phyloP scores from a whole-genome alignment of 1,139 yeast species.

The Blastobotrys proliferans region DNA sequence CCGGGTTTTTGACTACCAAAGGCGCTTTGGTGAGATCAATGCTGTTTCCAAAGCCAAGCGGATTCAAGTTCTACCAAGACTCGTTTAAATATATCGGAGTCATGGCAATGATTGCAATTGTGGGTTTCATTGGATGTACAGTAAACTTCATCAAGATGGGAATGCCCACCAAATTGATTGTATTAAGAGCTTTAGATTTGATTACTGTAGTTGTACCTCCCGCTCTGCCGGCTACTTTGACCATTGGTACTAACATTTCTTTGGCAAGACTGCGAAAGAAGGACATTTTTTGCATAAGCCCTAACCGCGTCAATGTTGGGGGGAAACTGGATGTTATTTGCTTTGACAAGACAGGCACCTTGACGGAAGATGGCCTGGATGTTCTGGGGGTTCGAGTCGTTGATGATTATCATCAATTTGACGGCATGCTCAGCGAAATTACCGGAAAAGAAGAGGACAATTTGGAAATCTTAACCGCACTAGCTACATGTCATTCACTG shows the following conservation, averaged over 20 bases:
- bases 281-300: constrained; percentile 83
- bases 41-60: constrained; percentile 93
- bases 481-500: constrained; percentile 87
- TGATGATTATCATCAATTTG: constrained; percentile 41
- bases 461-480: constrained; percentile 35
- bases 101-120: constrained; percentile 78
- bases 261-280: constrained; percentile 64
- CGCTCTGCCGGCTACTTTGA: constrained; percentile 93
- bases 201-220: constrained; percentile 98
- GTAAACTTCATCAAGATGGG: constrained; percentile 77
- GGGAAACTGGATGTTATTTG: constrained; percentile 88
- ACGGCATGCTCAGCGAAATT: constrained; percentile 15
- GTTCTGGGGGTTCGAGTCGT: constrained; percentile 80
- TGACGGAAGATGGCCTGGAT: constrained; percentile 95
- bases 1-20: constrained; percentile 93
- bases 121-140: constrained; percentile 83
- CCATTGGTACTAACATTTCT: constrained; percentile 95
- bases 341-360: constrained; percentile 95
- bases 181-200: constrained; percentile 85
- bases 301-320: constrained; percentile 88
- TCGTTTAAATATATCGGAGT: constrained; percentile 94
- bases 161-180: constrained; percentile 61
- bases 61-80: constrained; percentile 89
- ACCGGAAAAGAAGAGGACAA: constrained; percentile 1
- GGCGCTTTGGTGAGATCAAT: constrained; percentile 94